Base-by-base conservation (phyloP, 2,329 filamentous ascomycete species). In the Didymella arachidicola region DNA sequence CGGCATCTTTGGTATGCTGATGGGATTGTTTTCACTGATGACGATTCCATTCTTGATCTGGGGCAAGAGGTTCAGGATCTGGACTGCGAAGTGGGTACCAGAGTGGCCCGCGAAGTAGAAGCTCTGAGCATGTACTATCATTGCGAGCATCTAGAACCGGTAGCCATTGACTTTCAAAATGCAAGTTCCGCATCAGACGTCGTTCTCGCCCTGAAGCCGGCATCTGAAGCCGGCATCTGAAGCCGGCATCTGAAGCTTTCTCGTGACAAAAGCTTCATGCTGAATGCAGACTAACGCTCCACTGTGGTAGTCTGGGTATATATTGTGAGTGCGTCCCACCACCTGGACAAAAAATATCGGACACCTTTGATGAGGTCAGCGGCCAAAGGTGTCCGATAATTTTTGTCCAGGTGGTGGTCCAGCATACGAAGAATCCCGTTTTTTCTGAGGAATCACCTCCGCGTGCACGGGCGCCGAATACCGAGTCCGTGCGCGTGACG, bases 1-100 rank as follows among this genome's bases (percentile, higher is more conserved):
- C 67, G 83, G 83, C 0, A 79, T 85, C 3, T 84, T 85, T 60
- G 81, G 79, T 0, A 80, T 81, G 70, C 64, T 85, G 2, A 80
- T 85, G 80, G 82, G 80, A 0, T 26, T 83, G 0, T 85, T 86
- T 63, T 66, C 67, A 0, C 49, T 79, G 26, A 43, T 77, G 25
- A 77, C 76, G 0, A 64, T 80, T 3, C 77, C 78, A 0, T 59
- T 79, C 38, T 67, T 70, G 61, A 56, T 79, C 38, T 79, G 69
- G 60, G 79, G 79, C 0, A 81, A 80, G 72, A 65, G 78, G 14
- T 55, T 77, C 51, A 70, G 79, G 53, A 78, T 80, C 42, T 78
- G 77, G 29, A 80, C 78, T 6, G 75, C 75, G 0, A 66, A 71
- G 45, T 73, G 71, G 72, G 62, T 75, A 14, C 64, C 69, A 1